Base-by-base conservation (phyloP, 768 basidiomycete genomes). In the Naganishia vaughanmartiniae region DNA sequence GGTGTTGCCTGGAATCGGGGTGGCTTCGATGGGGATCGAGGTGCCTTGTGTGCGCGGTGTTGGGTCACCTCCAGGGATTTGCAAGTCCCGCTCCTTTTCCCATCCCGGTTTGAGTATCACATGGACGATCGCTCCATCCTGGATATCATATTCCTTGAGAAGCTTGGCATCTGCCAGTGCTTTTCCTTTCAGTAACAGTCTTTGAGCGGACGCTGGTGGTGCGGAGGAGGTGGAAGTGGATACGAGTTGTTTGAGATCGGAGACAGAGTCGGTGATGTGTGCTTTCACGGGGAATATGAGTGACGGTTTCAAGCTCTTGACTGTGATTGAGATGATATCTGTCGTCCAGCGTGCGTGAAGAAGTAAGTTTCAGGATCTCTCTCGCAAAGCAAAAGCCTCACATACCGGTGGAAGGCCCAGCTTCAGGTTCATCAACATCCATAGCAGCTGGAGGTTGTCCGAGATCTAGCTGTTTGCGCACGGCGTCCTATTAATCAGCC, bases 111-210 rank as follows among this genome's bases (percentile, higher is more conserved):
- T 95, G 79, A 93, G 82, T 84, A 93, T 89, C 54, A 99, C 84
- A 80, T 89, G 95, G 75, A 98, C 83, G 14, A 87, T 89, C 74
- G 91, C 89, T 14, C 89, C 90, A 77, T 89, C 87, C 76, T 88
- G 87, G 76, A 94, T 85, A 77, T 83, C 86, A 84, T 97, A 99
- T 80, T 98, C 96, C 77, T 90, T 89, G 48, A 98, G 83, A 12
- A 99, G 86, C 79, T 94, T 95, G 30, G 83, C 83, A 83, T 97
- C 95, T 19, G 87, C 88, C 73, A 98, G 86, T 0, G 90, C 93
- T 81, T 99, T 99, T 69, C 96, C 96, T 82, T 94, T 97, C 66
- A 96, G 84, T 14, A 99, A 84, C 19, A 97, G 86, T 3, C 96
- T 85, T 81, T 96, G 94, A 34, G 86, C 84, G 78, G 92, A 89